Evolutionary conservation across 345 rosid species (phyloP).

Genomic region (Cardamine occulta): DNA sequence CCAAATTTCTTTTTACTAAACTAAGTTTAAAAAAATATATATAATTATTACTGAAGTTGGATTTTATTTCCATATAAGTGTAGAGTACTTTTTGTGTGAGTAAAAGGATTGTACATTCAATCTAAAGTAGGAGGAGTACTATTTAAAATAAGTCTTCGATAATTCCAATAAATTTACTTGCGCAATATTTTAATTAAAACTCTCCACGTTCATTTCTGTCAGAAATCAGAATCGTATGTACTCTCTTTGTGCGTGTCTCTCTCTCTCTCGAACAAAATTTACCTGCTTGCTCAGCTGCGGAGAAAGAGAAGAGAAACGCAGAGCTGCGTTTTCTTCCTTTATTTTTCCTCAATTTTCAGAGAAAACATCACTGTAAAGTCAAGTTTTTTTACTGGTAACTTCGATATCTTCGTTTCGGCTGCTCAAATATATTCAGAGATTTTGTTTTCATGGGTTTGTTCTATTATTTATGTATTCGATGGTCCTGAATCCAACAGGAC

Average conservation of each 20-base stretch:
- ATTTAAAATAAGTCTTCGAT: slow-evolving; percentile 30
- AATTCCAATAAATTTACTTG: slow-evolving; percentile 25
- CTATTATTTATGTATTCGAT: background rate
- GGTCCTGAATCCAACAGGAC: slow-evolving; percentile 40
- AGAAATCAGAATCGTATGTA: slow-evolving; percentile 30
- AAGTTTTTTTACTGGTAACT: slow-evolving; percentile 12
- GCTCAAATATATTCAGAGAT: slow-evolving; percentile 1
- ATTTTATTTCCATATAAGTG: background rate
- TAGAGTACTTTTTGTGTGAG: background rate
- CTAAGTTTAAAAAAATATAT: background rate
- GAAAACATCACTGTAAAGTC: background rate
- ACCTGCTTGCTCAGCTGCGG: slow-evolving; percentile 18
- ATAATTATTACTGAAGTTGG: too few relatives aligned
- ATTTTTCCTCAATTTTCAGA: slow-evolving; percentile 5
- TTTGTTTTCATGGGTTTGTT: background rate
- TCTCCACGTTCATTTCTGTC: slow-evolving; percentile 28
- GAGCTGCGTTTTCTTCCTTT: background rate
- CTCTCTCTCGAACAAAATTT: slow-evolving; percentile 3
- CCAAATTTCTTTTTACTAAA: background rate
- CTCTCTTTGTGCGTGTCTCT: background rate
- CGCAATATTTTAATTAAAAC: slow-evolving; percentile 1
- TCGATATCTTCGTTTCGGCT: slow-evolving; percentile 7
- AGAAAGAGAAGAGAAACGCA: slow-evolving; percentile 19
- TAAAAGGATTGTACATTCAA: slow-evolving; percentile 7
- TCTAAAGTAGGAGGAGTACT: background rate